phyloP scores from a whole-genome alignment of 345 rosid genomes.

The Erodium maritimum region DNA sequence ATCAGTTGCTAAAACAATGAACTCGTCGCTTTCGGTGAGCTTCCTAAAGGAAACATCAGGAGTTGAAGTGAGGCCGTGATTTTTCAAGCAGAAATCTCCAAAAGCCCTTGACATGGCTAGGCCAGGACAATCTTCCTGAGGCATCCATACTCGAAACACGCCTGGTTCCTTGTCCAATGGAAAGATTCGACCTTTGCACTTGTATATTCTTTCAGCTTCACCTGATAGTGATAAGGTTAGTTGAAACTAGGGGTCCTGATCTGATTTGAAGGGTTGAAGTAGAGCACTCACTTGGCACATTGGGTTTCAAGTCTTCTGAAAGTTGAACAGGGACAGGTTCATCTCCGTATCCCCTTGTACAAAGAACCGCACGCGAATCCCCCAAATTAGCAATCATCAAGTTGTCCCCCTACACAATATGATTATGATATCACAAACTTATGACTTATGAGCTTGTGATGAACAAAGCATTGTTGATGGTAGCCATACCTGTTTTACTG shows the following conservation, averaged over 20 bases:
- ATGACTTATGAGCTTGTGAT: too few relatives aligned
- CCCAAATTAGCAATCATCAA: constrained; percentile 78
- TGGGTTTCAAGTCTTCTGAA: constrained; percentile 75
- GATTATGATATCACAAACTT: too few relatives aligned
- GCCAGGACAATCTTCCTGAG: constrained; percentile 88
- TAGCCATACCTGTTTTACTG: constrained; percentile 53
- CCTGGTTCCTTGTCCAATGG: constrained; percentile 74
- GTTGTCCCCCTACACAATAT: constrained; percentile 73
- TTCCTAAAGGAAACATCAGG: constrained; percentile 66
- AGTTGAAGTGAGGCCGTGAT: constrained; percentile 61
- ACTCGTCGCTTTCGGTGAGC: constrained; percentile 56
- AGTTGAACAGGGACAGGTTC: constrained; percentile 65
- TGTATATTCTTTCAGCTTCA: constrained; percentile 74
- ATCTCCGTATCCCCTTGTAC: constrained; percentile 43
- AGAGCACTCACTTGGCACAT: constrained; percentile 40
- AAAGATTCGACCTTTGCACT: constrained; percentile 63
- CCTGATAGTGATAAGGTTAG: constrained; percentile 24
- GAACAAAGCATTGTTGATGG: too few relatives aligned
- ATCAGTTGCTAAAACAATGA: constrained; percentile 83
- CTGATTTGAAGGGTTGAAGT: background rate
- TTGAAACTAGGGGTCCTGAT: too few relatives aligned
- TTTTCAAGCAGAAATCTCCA: constrained; percentile 95
- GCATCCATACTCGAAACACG: constrained; percentile 86
- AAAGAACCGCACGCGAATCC: constrained; percentile 89
- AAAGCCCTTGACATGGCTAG: constrained; percentile 95